Evolutionary conservation across 352 stramenopile species (phyloP), one percentile per base, ranked within the genome.

Genomic region (Elongisporangium anandrum): DNA sequence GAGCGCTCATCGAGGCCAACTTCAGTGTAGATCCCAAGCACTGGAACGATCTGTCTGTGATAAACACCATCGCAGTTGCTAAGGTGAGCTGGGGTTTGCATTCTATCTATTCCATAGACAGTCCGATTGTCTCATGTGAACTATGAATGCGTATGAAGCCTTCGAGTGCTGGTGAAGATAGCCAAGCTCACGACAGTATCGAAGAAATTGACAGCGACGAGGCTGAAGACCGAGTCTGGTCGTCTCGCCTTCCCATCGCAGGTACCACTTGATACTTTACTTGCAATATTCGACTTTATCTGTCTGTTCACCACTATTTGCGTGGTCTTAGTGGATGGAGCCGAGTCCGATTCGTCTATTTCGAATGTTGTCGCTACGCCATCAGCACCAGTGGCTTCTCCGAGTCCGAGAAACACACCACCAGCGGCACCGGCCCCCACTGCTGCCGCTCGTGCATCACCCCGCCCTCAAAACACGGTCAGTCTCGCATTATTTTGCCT

Each of bases 1-100:
- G 74, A 10, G 51, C 68, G 29, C n/a, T 71, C 16, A 53, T 83
- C 15, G 62, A 79, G 52, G 69, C 68, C 4, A 63, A 61, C 51
- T 82, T 79, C 47, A 24, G 22, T 6, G 66, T 54, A 3, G 67
- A 59, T 24, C 60, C 51, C 10, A 61, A 63, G 6, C 65, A 75
- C 41, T 85, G 75, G 75, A 52, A 34, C 49, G 53, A 80, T 34
- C 60, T 82, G 13, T 76, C 72, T 15, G 54, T 68, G 20, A 56
- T 80, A 4, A 60, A 66, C 60, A 75, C 65, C 8, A 57, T 84
- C 52, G n/a, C 38, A 4, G 21, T 58, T 4, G 29, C 50, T 12
- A 34, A 52, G 48, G 10, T 50, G 57, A 20, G 22, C 26, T 19
- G 3, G 3, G 13, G 39, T 50, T 41, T 23, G 39, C 7, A 38